Evolutionary conservation across 306 rosid genomes (phyloP), one percentile per base, ranked within the genome.

Genomic region (Herpetospermum pedunculosum): DNA sequence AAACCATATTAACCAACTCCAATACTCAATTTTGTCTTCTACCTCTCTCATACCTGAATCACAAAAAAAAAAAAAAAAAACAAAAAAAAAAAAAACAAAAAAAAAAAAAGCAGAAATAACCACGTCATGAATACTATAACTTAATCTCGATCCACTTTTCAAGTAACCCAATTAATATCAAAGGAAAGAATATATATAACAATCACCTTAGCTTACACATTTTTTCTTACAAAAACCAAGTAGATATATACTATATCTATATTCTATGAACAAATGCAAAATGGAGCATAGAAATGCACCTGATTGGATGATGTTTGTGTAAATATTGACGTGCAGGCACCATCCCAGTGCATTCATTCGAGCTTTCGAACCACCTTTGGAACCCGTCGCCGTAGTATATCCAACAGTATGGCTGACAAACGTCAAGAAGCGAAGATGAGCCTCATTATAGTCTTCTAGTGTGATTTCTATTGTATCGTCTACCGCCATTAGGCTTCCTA

Each of bases 401-500:
- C 53, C 54, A 43, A 8, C 21, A 0, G 54, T 68, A 25, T 40
- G 72, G 50, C 35, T 65, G 43, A n/a, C 30, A 65, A 68, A 29
- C 10, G 15, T 38, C 4, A 64, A 2, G 6, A 23, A 18, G 62
- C 9, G 63, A 57, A 46, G 32, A 34, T 23, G 48, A 53, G 65
- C 80, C 69, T 50, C 15, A 70, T 47, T 52, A 76, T 50, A 50
- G 44, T 71, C 80, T 74, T 58, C n/a, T 72, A 11, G 73, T 62
- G 40, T 11, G 77, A 44, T 74, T 74, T 29, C 57, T 58, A 29
- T 83, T 79, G 44, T 67, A 79, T 60, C 74, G 76, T 75, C 78
- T 76, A 78, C 83, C 76, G 6, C 77, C 81, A 73, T 29, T 79
- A 77, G 40, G 80, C 64, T 80, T 78, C 84, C 73, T 26, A 59